Base-by-base conservation (phyloP, 2,329 filamentous ascomycete species). In the Trichoderma sp. region DNA sequence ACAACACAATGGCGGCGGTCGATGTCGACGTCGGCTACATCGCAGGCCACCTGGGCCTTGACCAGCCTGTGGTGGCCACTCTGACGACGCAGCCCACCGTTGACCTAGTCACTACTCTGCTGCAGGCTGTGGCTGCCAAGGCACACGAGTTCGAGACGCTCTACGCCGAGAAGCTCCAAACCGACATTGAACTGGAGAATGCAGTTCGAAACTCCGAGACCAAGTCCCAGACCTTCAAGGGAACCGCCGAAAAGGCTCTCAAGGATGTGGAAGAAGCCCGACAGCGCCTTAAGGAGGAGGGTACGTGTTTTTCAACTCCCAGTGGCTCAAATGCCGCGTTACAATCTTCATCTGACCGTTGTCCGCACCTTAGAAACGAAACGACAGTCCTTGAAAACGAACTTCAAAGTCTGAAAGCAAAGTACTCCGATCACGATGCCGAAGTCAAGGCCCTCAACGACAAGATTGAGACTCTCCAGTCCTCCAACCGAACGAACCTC, bases 131-230 rank as follows among this genome's bases (percentile, higher is more conserved):
- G 71, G 90, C 92, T 29, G 86, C 87, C 35, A 98, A 97, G 83
- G 95, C 94, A 45, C 93, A 92, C 80, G 95, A 98, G 80, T 93
- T 91, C 80, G 95, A 98, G 82, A 90, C 92, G 53, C 86, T 98
- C 56, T 94, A 93, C 80, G 93, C 96, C 11, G 94, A 97, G 78
- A 98, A 98, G 85, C 89, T 98, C 62, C 93, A 94, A 79, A 87
- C 94, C 63, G 95, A 98, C 80, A 97, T 99, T 62, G 95, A 98
- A 86, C 90, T 98, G 8, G 97, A 99, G 83, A 97, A 95, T 84
- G 93, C 93, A 21, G 93, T 98, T 65, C 93, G 95, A 80, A 93
- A 91, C 78, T 93, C 93, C 76, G 96, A 98, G 82, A 91, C 93
- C 29, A 94, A 95, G 84, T 92, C 92, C 78, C 94, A 96, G 81